These are phyloP conservation scores for Umbilicus rupestris DNA, from an alignment of 164 flowering plant genomes.

Conservation along the genomic window DNA sequence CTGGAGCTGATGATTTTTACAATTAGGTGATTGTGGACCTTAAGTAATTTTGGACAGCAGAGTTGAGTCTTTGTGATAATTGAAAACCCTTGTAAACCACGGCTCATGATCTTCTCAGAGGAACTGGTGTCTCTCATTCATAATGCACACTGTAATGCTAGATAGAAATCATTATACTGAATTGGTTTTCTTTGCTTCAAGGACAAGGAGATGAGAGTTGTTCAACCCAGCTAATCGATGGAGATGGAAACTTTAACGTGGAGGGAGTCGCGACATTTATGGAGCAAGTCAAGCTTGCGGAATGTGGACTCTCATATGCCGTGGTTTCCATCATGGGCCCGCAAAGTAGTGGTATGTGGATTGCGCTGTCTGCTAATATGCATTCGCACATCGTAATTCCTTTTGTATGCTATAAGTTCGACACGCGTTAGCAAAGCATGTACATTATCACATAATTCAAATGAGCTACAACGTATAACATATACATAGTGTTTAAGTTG, in stretches of 20 bases:
- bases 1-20: not conserved
- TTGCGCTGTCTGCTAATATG: not conserved
- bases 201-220: conserved; percentile 21
- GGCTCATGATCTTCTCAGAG: not conserved
- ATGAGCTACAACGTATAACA: not conserved
- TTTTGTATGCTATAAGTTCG: not conserved
- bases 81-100: not conserved
- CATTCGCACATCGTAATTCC: not conserved
- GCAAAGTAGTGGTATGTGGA: conserved; percentile 51
- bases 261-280: conserved; percentile 35
- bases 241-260: conserved; percentile 41
- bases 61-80: not conserved
- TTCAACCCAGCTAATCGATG: conserved; percentile 49
- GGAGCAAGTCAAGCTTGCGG: conserved; percentile 24
- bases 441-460: not conserved
- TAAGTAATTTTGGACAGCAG: not conserved
- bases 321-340: conserved; percentile 71
- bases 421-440: not conserved
- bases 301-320: conserved; percentile 55
- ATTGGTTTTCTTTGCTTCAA: not conserved
- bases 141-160: not conserved
- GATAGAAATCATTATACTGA: not conserved
- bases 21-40: not conserved
- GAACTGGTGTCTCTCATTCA: not conserved
- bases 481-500: not conserved